These are phyloP conservation scores for Trichosporon inkin DNA, from an alignment of 1,284 basidiomycete genomes.

Conservation along the genomic window DNA sequence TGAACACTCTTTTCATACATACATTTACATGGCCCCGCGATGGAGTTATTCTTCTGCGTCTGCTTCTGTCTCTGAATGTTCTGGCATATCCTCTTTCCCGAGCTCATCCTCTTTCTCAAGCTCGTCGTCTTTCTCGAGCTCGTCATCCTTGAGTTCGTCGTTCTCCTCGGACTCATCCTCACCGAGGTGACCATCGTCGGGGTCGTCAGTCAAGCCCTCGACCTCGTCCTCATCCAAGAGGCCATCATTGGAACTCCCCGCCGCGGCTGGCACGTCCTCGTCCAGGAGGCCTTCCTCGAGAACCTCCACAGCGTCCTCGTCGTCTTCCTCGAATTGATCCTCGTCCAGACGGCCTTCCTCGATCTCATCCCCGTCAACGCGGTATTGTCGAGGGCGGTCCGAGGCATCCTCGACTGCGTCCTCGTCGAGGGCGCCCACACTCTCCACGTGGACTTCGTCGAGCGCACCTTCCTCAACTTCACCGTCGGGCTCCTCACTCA, in stretches of 20 bases:
- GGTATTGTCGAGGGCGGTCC: background rate
- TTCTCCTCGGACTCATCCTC: background rate
- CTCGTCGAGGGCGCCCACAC: too few species aligned
- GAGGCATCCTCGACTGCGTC: background rate
- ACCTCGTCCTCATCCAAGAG: background rate
- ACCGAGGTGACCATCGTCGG: background rate
- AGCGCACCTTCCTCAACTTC: background rate
- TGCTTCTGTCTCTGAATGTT: background rate
- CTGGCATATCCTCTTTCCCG: too few species aligned
- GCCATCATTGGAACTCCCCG: background rate
- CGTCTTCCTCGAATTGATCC: background rate
- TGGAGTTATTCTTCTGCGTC: background rate
- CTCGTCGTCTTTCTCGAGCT: background rate
- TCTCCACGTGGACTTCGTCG: too few species aligned
- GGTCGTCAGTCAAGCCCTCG: background rate
- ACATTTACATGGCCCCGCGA: too few species aligned
- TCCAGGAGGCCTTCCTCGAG: background rate
- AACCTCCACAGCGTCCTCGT: slow-evolving; percentile 1
- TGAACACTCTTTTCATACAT: background rate
- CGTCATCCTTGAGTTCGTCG: background rate
- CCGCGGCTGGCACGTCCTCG: background rate
- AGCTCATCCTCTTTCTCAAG: background rate
- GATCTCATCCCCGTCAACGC: background rate
- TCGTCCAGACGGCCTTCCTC: background rate
- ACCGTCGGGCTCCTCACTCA: background rate